Percentiles rank a stretch among this genome's conserved stretches.
phyloP scores from a whole-genome alignment of 108 stramenopile genomes.

The Skeletonema potamos region DNA sequence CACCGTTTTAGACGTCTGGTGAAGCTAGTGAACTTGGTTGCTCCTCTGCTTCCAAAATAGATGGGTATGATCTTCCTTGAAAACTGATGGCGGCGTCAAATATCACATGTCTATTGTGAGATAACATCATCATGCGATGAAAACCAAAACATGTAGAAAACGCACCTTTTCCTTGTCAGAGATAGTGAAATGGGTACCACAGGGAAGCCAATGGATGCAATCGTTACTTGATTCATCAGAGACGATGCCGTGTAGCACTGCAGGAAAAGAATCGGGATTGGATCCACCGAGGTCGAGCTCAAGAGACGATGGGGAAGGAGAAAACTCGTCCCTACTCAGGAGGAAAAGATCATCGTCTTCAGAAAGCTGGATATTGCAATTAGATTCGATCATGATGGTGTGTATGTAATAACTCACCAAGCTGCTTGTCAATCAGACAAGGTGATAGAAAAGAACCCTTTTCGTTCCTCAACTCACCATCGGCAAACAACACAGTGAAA shows the following conservation, averaged over 20 bases:
- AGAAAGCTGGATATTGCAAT: neutral
- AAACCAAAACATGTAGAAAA: neutral
- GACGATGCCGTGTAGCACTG: conserved; percentile 26
- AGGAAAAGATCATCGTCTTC: neutral
- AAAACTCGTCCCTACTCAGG: neutral
- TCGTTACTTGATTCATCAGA: conserved; percentile 18
- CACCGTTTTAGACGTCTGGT: conserved; percentile 28
- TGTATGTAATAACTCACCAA: neutral
- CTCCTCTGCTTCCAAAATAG: conserved; percentile 43
- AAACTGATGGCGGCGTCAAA: conserved; percentile 9
- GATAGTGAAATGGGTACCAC: conserved; percentile 24
- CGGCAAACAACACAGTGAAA: too few species aligned
- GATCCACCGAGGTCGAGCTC: neutral
- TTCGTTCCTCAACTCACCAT: too few species aligned
- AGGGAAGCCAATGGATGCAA: conserved; percentile 35
- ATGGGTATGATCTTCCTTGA: conserved; percentile 43
- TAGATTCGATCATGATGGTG: neutral
- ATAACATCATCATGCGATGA: too few species aligned
- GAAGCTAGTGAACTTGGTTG: conserved; percentile 43
- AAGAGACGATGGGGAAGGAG: neutral
- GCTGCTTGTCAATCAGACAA: too few species aligned
- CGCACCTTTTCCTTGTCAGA: conserved; percentile 17
- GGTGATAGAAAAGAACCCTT: too few species aligned
- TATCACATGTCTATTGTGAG: neutral
- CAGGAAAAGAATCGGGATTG: conserved; percentile 22